A percentile compares a stretch with the other conserved stretches of the same genome.
Conservation (phyloP, 2,329 filamentous ascomycete genomes). For the Rachicladosporium sp. region DNA sequence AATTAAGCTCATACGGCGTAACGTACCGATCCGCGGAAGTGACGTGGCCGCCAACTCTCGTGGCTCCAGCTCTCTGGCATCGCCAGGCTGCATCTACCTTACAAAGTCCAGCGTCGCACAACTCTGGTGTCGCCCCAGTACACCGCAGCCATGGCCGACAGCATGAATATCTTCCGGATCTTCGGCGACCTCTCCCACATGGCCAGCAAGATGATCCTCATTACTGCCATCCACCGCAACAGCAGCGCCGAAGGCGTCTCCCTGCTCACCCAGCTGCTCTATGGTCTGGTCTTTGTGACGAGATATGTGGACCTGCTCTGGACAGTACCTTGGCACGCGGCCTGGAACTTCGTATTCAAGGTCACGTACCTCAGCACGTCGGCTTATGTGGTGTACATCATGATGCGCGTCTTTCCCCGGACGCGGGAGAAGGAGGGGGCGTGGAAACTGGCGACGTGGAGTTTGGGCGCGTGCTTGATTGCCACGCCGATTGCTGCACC, state of each 20-base stretch:
- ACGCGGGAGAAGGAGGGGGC: conserved; percentile 83
- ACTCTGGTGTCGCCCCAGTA: too few species aligned
- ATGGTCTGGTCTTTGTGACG: conserved; percentile 72
- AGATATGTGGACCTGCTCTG: conserved; percentile 66
- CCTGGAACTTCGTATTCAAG: conserved; percentile 70
- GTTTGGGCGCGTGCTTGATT: conserved; percentile 51
- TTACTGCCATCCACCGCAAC: conserved; percentile 82
- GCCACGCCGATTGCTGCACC: conserved; percentile 61
- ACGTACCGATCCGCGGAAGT: too few species aligned
- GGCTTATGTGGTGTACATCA: conserved; percentile 74
- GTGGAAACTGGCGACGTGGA: conserved; percentile 73
- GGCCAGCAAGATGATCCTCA: conserved; percentile 76
- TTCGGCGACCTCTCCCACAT: conserved; percentile 76
- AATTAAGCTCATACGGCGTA: too few species aligned
- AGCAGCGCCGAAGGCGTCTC: conserved; percentile 81
- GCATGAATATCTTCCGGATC: conserved; percentile 48
- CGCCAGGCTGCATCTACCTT: too few species aligned
- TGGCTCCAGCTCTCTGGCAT: too few species aligned
- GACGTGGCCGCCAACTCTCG: too few species aligned
- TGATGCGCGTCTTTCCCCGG: conserved; percentile 74
- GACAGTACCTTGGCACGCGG: conserved; percentile 22
- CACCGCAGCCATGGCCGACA: not conserved
- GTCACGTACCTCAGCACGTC: conserved; percentile 76
- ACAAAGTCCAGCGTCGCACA: too few species aligned
- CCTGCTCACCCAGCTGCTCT: conserved; percentile 80